Base-by-base conservation (phyloP, 352 stramenopile species). In the Phytophthora macrochlamydospora region DNA sequence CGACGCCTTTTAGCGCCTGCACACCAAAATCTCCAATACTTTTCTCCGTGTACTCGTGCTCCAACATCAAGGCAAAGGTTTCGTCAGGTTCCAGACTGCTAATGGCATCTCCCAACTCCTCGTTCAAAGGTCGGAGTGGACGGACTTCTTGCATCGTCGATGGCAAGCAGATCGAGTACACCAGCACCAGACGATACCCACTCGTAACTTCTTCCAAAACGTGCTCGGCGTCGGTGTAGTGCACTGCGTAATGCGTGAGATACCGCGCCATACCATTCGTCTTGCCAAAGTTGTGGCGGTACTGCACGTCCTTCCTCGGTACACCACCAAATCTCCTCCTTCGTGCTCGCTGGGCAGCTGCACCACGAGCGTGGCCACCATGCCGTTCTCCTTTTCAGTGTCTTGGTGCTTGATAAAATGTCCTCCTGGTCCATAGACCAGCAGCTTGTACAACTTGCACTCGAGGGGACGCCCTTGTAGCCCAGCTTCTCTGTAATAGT, bases 301-400 rank as follows among this genome's bases (percentile, higher is more conserved):
- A 51, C 32, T 65, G 48, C 11, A 58, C 6, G 2, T 52, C 46
- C 7, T 29, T 6, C 4, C 40, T 28, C 40, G 12, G 18, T 46
- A 46, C 12, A 46, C 40, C 40, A 46, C 40, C 50, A 63, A 37
- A 29, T 63, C 45, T 24, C 56, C 56, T 48, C 56, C 52, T 51
- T 60, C 8, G 29, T 51, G 64, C 44, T 31, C 8, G 5, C 42
- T 51, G 0, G 73, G 70, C 1, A 82, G 48, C 31, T 74, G 59
- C 1, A 85, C 31, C 44, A 82, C 52, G 2, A 85, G 57, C n/a
- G 73, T 82, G 2, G 67, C 73, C 51, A 81, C 78, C 76, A 79
- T 80, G 28, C 70, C 67, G 12, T 53, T 57, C 52, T 85, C 54
- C 42, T 83, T 82, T 66, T 82, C 76, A 35, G 70, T 83, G 58